A percentile compares a stretch with the other conserved stretches of the same genome.
phyloP scores from a whole-genome alignment of 345 rosid species.

The Boechera retrofracta region DNA sequence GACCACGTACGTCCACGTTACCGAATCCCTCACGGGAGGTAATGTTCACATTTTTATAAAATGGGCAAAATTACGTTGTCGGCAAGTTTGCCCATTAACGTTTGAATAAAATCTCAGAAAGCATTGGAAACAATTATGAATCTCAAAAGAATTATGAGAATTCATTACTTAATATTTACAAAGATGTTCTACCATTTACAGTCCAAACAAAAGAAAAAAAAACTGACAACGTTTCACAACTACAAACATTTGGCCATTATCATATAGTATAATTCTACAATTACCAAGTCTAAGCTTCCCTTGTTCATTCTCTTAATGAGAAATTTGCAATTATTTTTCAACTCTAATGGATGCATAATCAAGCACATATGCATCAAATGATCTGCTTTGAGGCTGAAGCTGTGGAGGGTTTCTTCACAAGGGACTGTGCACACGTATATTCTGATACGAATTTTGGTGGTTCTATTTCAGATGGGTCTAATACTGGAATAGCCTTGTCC shows the following conservation, averaged over 20 bases:
- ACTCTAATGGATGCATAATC: constrained; percentile 37
- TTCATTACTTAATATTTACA: constrained; percentile 34
- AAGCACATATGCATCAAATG: constrained; percentile 41
- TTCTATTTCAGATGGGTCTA: constrained; percentile 73
- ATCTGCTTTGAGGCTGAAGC: constrained; percentile 38
- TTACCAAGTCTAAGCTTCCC: constrained; percentile 31
- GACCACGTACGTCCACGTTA: neutral
- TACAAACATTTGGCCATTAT: constrained; percentile 15
- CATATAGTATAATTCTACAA: constrained; percentile 25
- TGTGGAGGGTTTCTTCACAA: constrained; percentile 41
- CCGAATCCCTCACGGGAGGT: neutral
- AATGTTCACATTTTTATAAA: constrained; percentile 5
- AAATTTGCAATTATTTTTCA: constrained; percentile 16
- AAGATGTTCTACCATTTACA: constrained; percentile 44
- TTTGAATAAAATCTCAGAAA: neutral
- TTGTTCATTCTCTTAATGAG: constrained; percentile 33
- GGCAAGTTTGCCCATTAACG: neutral
- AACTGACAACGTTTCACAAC: constrained; percentile 4
- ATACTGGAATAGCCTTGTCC: constrained; percentile 84
- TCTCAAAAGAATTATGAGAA: constrained; percentile 31
- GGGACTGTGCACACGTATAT: constrained; percentile 70
- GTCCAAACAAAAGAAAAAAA: constrained; percentile 7
- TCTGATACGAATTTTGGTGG: constrained; percentile 65
- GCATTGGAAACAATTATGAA: neutral
- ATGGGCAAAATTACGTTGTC: neutral